These are phyloP conservation scores for Aspergillus hiratsukae DNA, from an alignment of 2,329 filamentous ascomycete genomes.

Conservation along the genomic window DNA sequence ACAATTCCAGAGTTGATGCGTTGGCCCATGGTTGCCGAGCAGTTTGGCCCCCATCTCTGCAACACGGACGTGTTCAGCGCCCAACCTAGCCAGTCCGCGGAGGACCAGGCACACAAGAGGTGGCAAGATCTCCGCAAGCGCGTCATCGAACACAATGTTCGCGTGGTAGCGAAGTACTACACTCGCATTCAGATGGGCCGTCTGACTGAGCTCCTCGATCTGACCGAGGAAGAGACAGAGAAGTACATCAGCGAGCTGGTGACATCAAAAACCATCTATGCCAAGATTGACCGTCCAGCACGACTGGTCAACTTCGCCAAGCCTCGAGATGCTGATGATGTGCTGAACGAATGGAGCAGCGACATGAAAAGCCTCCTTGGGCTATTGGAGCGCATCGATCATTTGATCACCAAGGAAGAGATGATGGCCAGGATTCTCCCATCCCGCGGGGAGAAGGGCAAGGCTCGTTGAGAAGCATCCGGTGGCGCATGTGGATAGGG, in stretches of 20 bases:
- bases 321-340: constrained; percentile 89
- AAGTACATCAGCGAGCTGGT: constrained; percentile 98
- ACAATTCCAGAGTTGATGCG: constrained; percentile 96
- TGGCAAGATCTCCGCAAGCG: constrained; percentile 97
- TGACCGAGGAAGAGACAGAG: constrained; percentile 93
- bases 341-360: constrained; percentile 96
- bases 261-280: constrained; percentile 95
- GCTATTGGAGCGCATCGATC: constrained; percentile 84
- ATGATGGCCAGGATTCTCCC: constrained; percentile 99
- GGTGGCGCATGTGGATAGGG: constrained; percentile 5
- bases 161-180: constrained; percentile 97
- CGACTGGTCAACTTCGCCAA: constrained; percentile 91
- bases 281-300: constrained; percentile 93
- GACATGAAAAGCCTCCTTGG: constrained; percentile 94
- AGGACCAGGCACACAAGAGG: constrained; percentile 76
- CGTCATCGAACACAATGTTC: constrained; percentile 98
- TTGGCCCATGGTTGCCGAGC: constrained; percentile 88
- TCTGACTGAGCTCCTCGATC: constrained; percentile 82
- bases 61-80: constrained; percentile 84
- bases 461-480: constrained; percentile 28
- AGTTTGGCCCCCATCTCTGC: constrained; percentile 84
- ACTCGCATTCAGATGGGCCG: constrained; percentile 92
- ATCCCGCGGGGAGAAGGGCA: constrained; percentile 34
- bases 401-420: constrained; percentile 98
- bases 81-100: constrained; percentile 56